A percentile compares a stretch with the other conserved stretches of the same genome.
These are phyloP conservation scores for Aspergillus glaucus DNA, from an alignment of 2,329 filamentous ascomycete genomes.

Conservation along the genomic window DNA sequence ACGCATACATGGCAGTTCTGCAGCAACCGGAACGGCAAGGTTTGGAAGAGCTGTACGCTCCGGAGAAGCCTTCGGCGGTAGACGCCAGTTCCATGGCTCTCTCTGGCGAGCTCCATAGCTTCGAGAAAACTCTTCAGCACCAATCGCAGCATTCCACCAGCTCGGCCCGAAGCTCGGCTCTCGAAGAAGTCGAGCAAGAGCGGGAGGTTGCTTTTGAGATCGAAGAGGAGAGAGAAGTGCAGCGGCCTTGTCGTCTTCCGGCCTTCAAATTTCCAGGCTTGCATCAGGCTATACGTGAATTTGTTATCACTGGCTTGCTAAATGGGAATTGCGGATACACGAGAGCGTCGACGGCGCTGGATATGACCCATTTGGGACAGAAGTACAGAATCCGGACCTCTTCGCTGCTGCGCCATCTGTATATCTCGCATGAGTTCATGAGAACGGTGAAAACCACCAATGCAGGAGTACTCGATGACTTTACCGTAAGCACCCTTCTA, in stretches of 20 bases:
- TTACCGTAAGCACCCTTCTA: constrained; percentile 3
- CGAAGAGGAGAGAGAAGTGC: constrained; percentile 50
- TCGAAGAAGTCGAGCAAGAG: constrained; percentile 56
- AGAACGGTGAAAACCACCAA: constrained; percentile 6
- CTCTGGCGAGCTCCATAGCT: constrained; percentile 23
- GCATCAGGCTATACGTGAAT: constrained; percentile 37
- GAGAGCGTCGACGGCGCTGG: constrained; percentile 4
- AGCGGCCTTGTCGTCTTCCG: constrained; percentile 40
- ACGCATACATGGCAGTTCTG: constrained; percentile 41
- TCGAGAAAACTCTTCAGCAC: constrained; percentile 30
- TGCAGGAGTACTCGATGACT: constrained; percentile 4
- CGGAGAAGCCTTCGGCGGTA: constrained; percentile 8
- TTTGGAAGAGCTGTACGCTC: constrained; percentile 53
- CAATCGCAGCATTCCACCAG: constrained; percentile 28
- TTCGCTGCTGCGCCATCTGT: constrained; percentile 2
- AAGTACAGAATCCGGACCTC: constrained; percentile 5
- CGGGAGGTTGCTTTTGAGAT: constrained; percentile 55
- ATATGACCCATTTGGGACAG: constrained; percentile 3
- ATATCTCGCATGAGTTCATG: constrained; percentile 10
- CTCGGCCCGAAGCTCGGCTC: constrained; percentile 42
- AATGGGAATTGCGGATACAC: background rate
- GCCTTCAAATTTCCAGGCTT: constrained; percentile 43
- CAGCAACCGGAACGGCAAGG: constrained; percentile 52
- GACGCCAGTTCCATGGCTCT: constrained; percentile 5
- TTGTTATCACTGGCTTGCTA: constrained; percentile 2